These are phyloP conservation scores for Metschnikowia sp. DNA, from an alignment of 805 yeast genomes.

Conservation along the genomic window DNA sequence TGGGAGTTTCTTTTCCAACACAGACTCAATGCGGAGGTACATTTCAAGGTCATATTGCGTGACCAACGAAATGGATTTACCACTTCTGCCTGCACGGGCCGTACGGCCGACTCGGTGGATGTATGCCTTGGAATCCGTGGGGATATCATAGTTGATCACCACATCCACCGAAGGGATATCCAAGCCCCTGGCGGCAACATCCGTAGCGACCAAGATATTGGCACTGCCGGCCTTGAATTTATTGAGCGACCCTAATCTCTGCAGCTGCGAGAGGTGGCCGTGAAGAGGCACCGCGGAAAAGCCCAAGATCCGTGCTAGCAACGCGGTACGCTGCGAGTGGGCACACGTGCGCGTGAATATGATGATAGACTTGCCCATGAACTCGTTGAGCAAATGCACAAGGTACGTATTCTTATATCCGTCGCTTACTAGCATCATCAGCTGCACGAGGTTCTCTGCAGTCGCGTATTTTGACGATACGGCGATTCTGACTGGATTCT, in stretches of 20 bases:
- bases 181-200: conserved; percentile 85
- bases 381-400: conserved; percentile 78
- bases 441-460: conserved; percentile 88
- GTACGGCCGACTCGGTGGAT: conserved; percentile 93
- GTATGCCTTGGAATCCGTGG: conserved; percentile 80
- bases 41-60: conserved; percentile 94
- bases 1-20: conserved; percentile 75
- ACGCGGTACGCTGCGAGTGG: conserved; percentile 87
- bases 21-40: conserved; percentile 84
- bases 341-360: conserved; percentile 94
- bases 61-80: conserved; percentile 80
- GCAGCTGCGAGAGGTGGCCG: conserved; percentile 85
- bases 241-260: conserved; percentile 77
- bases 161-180: conserved; percentile 80
- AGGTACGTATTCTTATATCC: conserved; percentile 88
- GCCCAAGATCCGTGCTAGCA: conserved; percentile 74
- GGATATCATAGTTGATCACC: conserved; percentile 75
- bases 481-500: conserved; percentile 86
- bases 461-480: conserved; percentile 88
- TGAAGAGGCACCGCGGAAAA: conserved; percentile 90
- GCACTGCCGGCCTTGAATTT: conserved; percentile 72
- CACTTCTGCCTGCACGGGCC: conserved; percentile 90
- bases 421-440: conserved; percentile 86
- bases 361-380: conserved; percentile 79
- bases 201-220: conserved; percentile 73